Evolutionary conservation across 169 alveolate genomes (phyloP).

Genomic region (Plasmodium adleri): DNA sequence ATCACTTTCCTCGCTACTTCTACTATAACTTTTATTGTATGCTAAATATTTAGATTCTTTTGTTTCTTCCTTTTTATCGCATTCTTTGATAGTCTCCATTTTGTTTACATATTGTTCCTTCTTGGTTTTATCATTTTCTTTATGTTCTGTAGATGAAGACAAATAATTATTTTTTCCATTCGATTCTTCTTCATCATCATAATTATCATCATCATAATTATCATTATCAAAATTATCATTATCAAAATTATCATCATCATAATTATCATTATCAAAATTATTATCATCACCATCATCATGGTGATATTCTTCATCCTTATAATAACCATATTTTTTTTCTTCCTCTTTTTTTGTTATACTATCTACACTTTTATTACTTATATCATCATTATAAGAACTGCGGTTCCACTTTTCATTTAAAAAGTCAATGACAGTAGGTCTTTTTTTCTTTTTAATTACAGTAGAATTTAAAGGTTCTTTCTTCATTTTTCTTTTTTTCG

Average conservation of each 20-base stretch:
- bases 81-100: background rate
- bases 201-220: background rate
- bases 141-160: background rate
- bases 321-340: background rate
- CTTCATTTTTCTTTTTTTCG: conserved; percentile 14
- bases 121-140: background rate
- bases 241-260: background rate
- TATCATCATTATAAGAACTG: conserved; percentile 25
- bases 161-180: background rate
- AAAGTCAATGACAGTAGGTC: conserved; percentile 72
- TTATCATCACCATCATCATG: background rate
- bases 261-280: background rate
- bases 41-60: background rate
- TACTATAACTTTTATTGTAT: background rate
- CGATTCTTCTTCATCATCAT: conserved; percentile 6
- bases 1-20: background rate
- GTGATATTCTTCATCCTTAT: background rate
- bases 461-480: conserved; percentile 9
- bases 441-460: conserved; percentile 11
- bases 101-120: background rate
- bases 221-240: background rate
- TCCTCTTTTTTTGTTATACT: background rate
- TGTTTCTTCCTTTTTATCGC: background rate
- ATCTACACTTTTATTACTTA: background rate
- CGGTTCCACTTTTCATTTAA: conserved; percentile 64